These are phyloP conservation scores for Auriscalpium orientale DNA, from an alignment of 768 basidiomycete species.

Conservation along the genomic window DNA sequence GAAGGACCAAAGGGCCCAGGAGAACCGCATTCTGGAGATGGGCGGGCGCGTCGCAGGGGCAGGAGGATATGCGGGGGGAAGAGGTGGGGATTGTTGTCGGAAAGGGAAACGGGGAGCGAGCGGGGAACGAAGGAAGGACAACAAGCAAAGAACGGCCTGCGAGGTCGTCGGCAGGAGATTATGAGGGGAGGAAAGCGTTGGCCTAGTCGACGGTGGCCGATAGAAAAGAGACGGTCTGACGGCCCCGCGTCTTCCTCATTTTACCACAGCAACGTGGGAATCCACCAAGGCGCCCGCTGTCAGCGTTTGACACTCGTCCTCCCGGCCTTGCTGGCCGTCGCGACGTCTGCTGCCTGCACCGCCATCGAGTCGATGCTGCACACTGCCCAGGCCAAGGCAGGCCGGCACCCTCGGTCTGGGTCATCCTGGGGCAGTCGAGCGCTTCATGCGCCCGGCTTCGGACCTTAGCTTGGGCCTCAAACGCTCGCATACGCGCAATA, in stretches of 20 bases:
- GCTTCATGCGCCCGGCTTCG: too few relatives aligned
- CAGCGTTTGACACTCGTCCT: too few relatives aligned
- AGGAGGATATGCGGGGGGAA: neutral
- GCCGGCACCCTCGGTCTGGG: too few relatives aligned
- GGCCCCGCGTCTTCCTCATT: neutral
- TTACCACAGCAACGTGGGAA: neutral
- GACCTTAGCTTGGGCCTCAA: too few relatives aligned
- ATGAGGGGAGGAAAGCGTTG: neutral
- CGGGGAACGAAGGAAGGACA: neutral
- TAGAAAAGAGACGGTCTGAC: neutral
- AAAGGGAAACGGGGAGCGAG: neutral
- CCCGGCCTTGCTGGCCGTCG: too few relatives aligned
- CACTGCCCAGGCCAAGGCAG: too few relatives aligned
- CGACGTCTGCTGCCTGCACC: too few relatives aligned
- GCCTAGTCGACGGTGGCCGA: neutral
- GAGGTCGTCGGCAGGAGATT: neutral
- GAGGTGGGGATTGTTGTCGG: neutral
- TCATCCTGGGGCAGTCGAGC: too few relatives aligned
- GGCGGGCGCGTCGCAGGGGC: neutral
- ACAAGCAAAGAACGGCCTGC: neutral
- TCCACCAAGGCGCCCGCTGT: too few relatives aligned
- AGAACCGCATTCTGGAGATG: constrained; percentile 35
- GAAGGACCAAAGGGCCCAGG: constrained; percentile 33
- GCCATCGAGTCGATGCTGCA: too few relatives aligned
- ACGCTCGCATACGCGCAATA: too few relatives aligned